Evolutionary conservation across 2,329 filamentous ascomycete genomes (phyloP), one percentile per base, ranked within the genome.

Genomic region (Elsinoe fawcettii): DNA sequence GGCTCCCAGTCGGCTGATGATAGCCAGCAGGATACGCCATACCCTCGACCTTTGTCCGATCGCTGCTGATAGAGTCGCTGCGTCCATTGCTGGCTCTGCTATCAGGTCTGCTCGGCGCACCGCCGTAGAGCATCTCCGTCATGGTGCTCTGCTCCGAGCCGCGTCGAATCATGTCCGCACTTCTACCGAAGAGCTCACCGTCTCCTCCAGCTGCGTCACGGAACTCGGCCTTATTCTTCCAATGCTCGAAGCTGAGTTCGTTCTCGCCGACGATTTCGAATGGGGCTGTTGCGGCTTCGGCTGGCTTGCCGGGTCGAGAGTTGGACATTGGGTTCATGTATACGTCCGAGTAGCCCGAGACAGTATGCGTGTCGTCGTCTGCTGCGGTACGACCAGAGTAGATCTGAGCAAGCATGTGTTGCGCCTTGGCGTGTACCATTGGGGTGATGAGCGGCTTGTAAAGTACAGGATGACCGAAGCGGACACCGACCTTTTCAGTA

Each of bases 381-480:
- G 95, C 74, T 0, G 65, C 66, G 2, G 65, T 69, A 3, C 92
- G 85, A 9, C 91, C 92, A 22, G 84, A 84, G 69, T 96, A 96
- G 51, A 99, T 80, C 43, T 87, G 83, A n/a, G 86, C 85, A 8
- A 99, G 79, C 39, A 93, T 80, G 59, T 93, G 90, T 66, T 93
- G 88, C 2, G 90, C 89, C 71, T 88, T 95, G 56, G 89, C 87
- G 65, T 95, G 87, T 2, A 97, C 92, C 91, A 97, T 96, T 2
- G 92, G 92, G 0, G 90, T 95, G 64, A 92, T 91, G 18, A 97
- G 79, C 2, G 88, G 86, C 70, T 87, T 88, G 75, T 93, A 96
- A 14, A 97, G 78, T 3, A 88, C 90, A 1, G 92, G 93, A 69
- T 99, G 90, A 1, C 90, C 91, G 68, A 96, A 99, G 23, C 88